These are phyloP conservation scores for Alloteropsis semialata DNA, from an alignment of 176 grass and related monocot genomes.

Conservation along the genomic window DNA sequence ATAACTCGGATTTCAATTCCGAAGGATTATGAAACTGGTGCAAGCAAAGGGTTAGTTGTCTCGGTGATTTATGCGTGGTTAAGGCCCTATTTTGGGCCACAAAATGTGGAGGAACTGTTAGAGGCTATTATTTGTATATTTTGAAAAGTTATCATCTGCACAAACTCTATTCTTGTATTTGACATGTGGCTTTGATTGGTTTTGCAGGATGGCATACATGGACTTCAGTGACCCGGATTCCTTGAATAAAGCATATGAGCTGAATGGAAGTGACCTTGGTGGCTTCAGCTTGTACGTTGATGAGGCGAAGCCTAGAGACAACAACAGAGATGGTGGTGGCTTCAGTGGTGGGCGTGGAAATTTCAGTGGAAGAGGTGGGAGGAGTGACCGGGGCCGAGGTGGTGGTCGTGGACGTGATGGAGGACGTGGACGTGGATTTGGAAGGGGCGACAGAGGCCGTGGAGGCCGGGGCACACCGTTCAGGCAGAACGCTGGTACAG, in stretches of 20 bases:
- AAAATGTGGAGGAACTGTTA: not conserved
- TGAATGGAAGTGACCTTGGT: constrained; percentile 54
- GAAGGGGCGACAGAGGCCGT: constrained; percentile 21
- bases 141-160: not conserved
- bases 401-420: constrained; percentile 16
- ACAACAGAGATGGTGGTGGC: constrained; percentile 33
- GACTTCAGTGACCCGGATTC: constrained; percentile 50
- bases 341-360: constrained; percentile 19
- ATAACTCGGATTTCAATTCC: constrained; percentile 65
- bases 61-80: not conserved
- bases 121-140: not conserved
- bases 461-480: constrained; percentile 34
- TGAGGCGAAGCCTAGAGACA: constrained; percentile 61
- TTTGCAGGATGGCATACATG: constrained; percentile 68
- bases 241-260: constrained; percentile 50
- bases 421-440: constrained; percentile 27
- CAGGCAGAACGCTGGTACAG: constrained; percentile 38
- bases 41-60: constrained; percentile 57
- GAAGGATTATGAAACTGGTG: constrained; percentile 64
- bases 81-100: not conserved
- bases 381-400: constrained; percentile 3
- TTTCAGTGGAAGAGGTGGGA: constrained; percentile 21
- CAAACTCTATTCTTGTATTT: not conserved
- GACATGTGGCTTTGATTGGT: not conserved
- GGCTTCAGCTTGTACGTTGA: constrained; percentile 55